Conservation (phyloP, 2,329 filamentous ascomycete genomes). For the Polychaeton citri region DNA sequence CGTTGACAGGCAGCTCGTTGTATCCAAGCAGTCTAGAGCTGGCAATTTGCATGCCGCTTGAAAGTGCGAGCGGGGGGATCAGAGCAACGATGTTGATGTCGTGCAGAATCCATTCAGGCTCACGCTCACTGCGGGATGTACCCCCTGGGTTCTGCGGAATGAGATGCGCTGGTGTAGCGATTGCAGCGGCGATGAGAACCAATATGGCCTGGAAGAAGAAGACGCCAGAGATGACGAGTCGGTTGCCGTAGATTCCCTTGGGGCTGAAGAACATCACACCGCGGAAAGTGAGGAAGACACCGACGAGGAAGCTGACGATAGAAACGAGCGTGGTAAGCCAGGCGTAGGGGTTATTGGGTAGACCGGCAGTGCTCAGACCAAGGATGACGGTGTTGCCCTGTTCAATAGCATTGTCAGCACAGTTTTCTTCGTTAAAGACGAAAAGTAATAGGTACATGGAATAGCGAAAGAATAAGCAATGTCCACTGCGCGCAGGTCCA, state of each 20-base stretch:
- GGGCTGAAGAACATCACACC: constrained; percentile 27
- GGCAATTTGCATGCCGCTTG: constrained; percentile 42
- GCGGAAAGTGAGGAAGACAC: constrained; percentile 33
- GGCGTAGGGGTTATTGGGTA: constrained; percentile 38
- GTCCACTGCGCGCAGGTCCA: too few relatives aligned
- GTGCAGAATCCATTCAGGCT: constrained; percentile 16
- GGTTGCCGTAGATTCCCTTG: constrained; percentile 19
- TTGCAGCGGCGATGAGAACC: constrained; percentile 39
- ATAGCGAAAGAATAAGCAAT: too few relatives aligned
- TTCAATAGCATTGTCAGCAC: constrained; percentile 1
- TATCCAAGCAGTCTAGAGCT: constrained; percentile 36
- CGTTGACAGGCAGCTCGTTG: constrained; percentile 42
- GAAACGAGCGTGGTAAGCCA: constrained; percentile 43
- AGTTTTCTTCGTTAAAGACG: too few relatives aligned
- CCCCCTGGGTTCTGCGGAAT: constrained; percentile 32
- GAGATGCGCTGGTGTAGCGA: constrained; percentile 33
- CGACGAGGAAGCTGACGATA: constrained; percentile 40
- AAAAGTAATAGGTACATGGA: too few relatives aligned
- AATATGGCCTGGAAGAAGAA: constrained; percentile 41
- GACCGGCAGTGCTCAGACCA: constrained; percentile 42
- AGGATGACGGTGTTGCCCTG: constrained; percentile 51
- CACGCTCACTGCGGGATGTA: constrained; percentile 6
- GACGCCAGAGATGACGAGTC: constrained; percentile 29
- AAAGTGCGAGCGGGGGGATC: constrained; percentile 36
- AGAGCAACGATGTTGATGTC: constrained; percentile 34